Percentiles rank a stretch among this genome's conserved stretches.
These are phyloP conservation scores for Trifolium repens DNA, from an alignment of 306 rosid genomes.

Conservation along the genomic window DNA sequence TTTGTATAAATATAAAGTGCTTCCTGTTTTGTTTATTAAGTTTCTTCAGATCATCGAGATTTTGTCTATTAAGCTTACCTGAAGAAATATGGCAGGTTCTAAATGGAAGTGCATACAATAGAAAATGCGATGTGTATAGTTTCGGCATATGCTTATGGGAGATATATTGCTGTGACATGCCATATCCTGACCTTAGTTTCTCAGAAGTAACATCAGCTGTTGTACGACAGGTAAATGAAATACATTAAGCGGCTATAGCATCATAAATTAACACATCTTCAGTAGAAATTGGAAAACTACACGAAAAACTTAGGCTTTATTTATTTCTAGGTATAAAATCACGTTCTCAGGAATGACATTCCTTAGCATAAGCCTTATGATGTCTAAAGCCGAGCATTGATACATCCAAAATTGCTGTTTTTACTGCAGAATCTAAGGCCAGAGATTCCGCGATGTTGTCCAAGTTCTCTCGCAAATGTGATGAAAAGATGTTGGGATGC, in stretches of 20 bases:
- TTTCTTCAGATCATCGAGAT: conserved; percentile 27
- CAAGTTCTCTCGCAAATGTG: conserved; percentile 94
- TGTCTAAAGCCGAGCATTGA: background rate
- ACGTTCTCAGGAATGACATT: background rate
- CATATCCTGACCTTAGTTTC: conserved; percentile 96
- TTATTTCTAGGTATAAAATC: conserved; percentile 12
- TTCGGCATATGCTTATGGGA: conserved; percentile 98
- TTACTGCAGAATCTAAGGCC: conserved; percentile 90
- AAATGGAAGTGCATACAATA: conserved; percentile 90
- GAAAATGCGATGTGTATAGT: conserved; percentile 96
- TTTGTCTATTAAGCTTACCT: conserved; percentile 41
- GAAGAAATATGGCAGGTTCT: conserved; percentile 72
- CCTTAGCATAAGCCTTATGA: background rate
- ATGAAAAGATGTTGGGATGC: conserved; percentile 99
- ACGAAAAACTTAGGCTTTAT: background rate
- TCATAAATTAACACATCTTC: conserved; percentile 9
- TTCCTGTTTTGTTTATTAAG: conserved; percentile 39
- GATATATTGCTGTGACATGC: conserved; percentile 98
- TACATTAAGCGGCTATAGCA: conserved; percentile 24
- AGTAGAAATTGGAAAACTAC: background rate
- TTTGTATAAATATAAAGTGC: conserved; percentile 27
- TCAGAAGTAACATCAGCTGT: conserved; percentile 97
- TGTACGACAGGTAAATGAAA: conserved; percentile 76
- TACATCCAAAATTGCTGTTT: background rate
- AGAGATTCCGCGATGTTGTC: conserved; percentile 97